Evolutionary conservation across 768 basidiomycete species (phyloP).

Genomic region (Rhizopogon salebrosus): DNA sequence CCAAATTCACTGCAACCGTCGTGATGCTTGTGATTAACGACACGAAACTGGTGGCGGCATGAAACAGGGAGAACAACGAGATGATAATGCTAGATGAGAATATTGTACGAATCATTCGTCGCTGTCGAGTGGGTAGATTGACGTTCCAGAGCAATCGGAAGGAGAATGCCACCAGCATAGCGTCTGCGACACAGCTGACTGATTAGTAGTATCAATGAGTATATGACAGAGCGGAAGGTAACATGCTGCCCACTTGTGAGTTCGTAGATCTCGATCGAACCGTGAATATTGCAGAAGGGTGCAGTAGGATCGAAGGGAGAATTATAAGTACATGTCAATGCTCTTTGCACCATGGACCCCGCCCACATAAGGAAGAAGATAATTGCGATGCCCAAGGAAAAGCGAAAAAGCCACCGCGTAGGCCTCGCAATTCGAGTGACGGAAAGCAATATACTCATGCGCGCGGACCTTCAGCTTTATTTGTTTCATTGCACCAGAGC

Average conservation of each 20-base stretch:
- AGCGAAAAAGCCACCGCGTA: neutral
- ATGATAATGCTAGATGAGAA: conserved; percentile 10
- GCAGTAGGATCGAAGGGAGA: too few relatives aligned
- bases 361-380: conserved; percentile 15
- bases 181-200: conserved; percentile 4
- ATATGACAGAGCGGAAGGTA: neutral
- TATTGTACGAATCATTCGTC: conserved; percentile 10
- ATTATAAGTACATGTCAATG: conserved; percentile 1
- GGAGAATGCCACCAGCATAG: conserved; percentile 5
- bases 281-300: neutral
- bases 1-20: neutral
- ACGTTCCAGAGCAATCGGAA: conserved; percentile 11
- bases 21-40: neutral
- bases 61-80: conserved; percentile 7
- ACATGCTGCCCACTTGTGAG: neutral
- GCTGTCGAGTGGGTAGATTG: conserved; percentile 9
- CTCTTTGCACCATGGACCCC: conserved; percentile 1
- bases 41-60: conserved; percentile 3
- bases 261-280: conserved; percentile 3
- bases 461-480: conserved; percentile 16
- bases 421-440: conserved; percentile 21
- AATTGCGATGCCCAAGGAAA: neutral
- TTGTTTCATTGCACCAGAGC: neutral
- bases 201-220: neutral
- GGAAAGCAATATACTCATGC: conserved; percentile 20